Evolutionary conservation across 225 moss, liverwort and hornwort species (phyloP).

Genomic region (Lunularia cruciata): DNA sequence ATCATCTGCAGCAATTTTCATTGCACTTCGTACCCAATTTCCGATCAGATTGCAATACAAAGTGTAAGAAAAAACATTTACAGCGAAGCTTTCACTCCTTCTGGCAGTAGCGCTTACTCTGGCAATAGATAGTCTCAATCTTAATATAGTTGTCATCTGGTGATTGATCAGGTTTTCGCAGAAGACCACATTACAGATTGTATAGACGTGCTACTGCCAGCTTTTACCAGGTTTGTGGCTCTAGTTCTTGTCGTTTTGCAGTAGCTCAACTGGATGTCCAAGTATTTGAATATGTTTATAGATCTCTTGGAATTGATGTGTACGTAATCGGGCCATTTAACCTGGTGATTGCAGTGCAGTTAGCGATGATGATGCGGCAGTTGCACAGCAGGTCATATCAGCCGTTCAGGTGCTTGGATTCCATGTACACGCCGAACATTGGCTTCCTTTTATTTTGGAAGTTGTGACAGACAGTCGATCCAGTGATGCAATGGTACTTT

Average conservation of each 20-base stretch:
- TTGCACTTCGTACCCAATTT: too few species aligned
- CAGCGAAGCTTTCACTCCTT: too few species aligned
- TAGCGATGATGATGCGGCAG: constrained; percentile 74
- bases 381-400: constrained; percentile 66
- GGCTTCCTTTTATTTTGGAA: constrained; percentile 59
- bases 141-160: too few species aligned
- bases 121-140: too few species aligned
- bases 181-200: constrained; percentile 53
- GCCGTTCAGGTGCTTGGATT: constrained; percentile 72
- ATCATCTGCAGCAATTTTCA: too few species aligned
- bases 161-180: constrained; percentile 63
- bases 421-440: constrained; percentile 56
- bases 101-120: background rate
- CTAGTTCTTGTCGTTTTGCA: background rate
- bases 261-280: background rate
- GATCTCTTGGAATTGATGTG: background rate
- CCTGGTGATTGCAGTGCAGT: constrained; percentile 80
- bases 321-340: constrained; percentile 21
- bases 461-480: constrained; percentile 48
- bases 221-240: constrained; percentile 55
- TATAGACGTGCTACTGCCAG: constrained; percentile 71
- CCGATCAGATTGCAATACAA: too few species aligned
- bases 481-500: constrained; percentile 64
- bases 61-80: too few species aligned
- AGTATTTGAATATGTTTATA: background rate